These are phyloP conservation scores for Coemansia nantahalensis DNA, from an alignment of 192 early-diverging fungal species.

Conservation along the genomic window DNA sequence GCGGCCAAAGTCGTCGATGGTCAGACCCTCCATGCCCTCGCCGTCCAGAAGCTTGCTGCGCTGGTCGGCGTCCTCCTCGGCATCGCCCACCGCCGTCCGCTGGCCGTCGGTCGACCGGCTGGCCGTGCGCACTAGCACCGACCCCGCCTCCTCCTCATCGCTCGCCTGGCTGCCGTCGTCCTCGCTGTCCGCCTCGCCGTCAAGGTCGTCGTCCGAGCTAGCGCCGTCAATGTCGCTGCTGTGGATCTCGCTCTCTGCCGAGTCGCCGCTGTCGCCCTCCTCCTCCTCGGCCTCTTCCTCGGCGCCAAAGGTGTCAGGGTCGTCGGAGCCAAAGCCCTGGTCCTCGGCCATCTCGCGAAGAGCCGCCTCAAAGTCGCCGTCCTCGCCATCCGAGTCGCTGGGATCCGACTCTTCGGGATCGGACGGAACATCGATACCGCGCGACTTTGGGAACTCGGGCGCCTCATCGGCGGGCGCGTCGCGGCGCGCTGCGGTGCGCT, in stretches of 20 bases:
- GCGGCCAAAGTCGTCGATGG: constrained; percentile 45
- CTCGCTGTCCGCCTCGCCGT: constrained; percentile 46
- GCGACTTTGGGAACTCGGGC: constrained; percentile 18
- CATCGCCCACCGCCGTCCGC: constrained; percentile 35
- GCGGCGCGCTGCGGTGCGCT: constrained; percentile 27
- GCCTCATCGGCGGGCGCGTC: constrained; percentile 13
- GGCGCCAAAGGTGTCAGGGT: constrained; percentile 33
- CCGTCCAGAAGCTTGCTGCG: constrained; percentile 49
- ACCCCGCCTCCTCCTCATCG: constrained; percentile 10
- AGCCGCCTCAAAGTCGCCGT: constrained; percentile 41
- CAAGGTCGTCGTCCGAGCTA: constrained; percentile 53
- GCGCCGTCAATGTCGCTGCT: constrained; percentile 56
- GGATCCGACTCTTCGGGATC: constrained; percentile 20
- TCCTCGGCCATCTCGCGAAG: constrained; percentile 41
- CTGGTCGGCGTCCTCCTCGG: constrained; percentile 19
- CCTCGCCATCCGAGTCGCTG: constrained; percentile 22
- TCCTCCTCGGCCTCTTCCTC: constrained; percentile 45
- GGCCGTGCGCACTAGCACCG: constrained; percentile 45
- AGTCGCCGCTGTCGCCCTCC: constrained; percentile 8
- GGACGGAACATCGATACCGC: constrained; percentile 30
- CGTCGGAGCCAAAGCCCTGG: constrained; percentile 52
- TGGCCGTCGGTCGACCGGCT: constrained; percentile 53
- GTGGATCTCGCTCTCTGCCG: constrained; percentile 28
- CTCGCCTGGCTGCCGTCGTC: constrained; percentile 44
- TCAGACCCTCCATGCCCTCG: constrained; percentile 42